Evolutionary conservation across 768 basidiomycete species (phyloP).

Genomic region (Pulveroboletus sp.): DNA sequence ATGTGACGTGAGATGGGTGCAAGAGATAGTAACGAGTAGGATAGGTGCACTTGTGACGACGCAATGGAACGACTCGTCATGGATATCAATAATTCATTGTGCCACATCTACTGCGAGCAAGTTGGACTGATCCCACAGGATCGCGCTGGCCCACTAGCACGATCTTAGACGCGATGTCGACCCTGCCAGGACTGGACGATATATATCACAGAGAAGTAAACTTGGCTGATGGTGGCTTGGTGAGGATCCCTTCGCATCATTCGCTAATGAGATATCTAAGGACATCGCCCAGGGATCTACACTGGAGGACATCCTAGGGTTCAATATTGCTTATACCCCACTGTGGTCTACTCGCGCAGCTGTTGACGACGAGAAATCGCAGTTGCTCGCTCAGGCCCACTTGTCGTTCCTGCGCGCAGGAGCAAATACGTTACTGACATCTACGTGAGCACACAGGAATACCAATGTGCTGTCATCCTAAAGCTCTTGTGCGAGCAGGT

Average conservation of each 20-base stretch:
- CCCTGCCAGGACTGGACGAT: not conserved
- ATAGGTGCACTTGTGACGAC: slow-evolving; percentile 16
- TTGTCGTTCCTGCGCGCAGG: slow-evolving; percentile 60
- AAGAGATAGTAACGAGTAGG: slow-evolving; percentile 25
- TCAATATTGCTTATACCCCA: slow-evolving; percentile 47
- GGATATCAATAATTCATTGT: no score
- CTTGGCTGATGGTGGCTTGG: slow-evolving; percentile 31
- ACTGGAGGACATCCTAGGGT: slow-evolving; percentile 46
- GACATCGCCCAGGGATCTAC: slow-evolving; percentile 50
- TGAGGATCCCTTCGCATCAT: slow-evolving; percentile 15
- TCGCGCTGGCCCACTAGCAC: not conserved
- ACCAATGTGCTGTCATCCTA: not conserved
- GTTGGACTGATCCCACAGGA: no score
- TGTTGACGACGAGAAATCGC: slow-evolving; percentile 43
- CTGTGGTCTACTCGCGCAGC: slow-evolving; percentile 72
- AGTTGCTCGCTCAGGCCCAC: slow-evolving; percentile 51
- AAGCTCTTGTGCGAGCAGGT: slow-evolving; percentile 36
- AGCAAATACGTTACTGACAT: slow-evolving; percentile 59
- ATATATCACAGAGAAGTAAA: slow-evolving; percentile 16
- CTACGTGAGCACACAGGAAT: slow-evolving; percentile 45
- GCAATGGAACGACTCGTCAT: slow-evolving; percentile 5
- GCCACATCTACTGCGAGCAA: not conserved
- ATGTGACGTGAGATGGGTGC: slow-evolving; percentile 23
- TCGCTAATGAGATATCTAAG: not conserved
- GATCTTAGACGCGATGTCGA: not conserved